Percentiles rank a stretch among this genome's conserved stretches.
Evolutionary conservation across 805 yeast genomes (phyloP).

Genomic region (Saccharomycopsis sp.): DNA sequence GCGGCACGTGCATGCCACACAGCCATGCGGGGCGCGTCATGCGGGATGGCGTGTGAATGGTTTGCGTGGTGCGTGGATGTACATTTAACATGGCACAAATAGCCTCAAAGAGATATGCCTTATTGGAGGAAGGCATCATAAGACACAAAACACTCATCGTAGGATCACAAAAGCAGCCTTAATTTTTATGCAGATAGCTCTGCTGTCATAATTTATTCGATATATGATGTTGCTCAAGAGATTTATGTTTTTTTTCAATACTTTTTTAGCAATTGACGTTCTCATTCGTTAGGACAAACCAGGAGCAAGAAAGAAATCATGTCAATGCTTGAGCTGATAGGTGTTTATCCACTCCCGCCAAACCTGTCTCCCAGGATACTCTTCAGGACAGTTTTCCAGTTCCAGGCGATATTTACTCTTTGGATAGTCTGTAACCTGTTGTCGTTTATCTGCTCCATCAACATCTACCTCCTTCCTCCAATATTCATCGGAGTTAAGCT

Average conservation of each 20-base stretch:
- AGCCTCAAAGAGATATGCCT: no score
- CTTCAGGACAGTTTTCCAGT: slow-evolving; percentile 1
- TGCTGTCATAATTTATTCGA: no score
- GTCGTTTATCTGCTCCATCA: slow-evolving; percentile 6
- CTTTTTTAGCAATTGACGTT: background rate
- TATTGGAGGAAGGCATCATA: no score
- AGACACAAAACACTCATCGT: no score
- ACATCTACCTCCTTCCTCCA: slow-evolving; percentile 10
- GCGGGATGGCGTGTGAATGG: background rate
- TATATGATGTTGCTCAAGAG: background rate
- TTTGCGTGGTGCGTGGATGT: background rate
- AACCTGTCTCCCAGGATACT: slow-evolving; percentile 1
- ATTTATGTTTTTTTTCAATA: no score
- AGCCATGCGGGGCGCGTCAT: no score
- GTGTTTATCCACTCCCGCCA: slow-evolving; percentile 6
- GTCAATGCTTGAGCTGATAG: background rate
- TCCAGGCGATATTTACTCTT: slow-evolving; percentile 1
- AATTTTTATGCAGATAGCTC: no score
- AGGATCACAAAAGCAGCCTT: no score
- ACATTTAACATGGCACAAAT: background rate
- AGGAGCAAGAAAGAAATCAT: no score
- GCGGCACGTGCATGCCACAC: background rate
- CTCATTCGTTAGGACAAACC: no score
- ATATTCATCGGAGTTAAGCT: slow-evolving; percentile 11
- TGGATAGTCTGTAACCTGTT: slow-evolving; percentile 12